A percentile compares a stretch with the other conserved stretches of the same genome.
phyloP scores from a whole-genome alignment of 2,329 filamentous ascomycete genomes.

The Xylariaceae sp. region DNA sequence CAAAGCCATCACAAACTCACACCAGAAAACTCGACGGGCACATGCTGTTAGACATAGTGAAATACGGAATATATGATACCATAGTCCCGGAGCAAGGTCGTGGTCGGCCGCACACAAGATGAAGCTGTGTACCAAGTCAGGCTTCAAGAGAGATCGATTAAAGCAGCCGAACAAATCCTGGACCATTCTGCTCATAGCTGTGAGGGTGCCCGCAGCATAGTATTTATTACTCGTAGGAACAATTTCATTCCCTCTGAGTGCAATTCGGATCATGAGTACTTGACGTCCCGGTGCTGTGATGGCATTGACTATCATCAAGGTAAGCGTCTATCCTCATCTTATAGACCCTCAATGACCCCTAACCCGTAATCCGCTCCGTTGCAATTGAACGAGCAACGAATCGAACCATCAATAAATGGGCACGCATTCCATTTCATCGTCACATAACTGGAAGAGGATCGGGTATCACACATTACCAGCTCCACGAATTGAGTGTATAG shows the following conservation, averaged over 20 bases:
- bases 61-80: constrained; percentile 25
- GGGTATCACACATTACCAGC: background rate
- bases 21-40: constrained; percentile 14
- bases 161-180: no score
- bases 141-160: constrained; percentile 5
- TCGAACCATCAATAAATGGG: background rate
- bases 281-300: no score
- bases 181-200: constrained; percentile 16
- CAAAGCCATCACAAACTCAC: constrained; percentile 18
- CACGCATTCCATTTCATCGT: background rate
- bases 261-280: no score
- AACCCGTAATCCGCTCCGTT: background rate
- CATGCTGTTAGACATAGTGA: constrained; percentile 13
- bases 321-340: background rate
- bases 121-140: constrained; percentile 18
- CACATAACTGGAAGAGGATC: background rate
- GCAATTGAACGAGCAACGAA: background rate
- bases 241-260: constrained; percentile 11
- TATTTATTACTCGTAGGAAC: constrained; percentile 2
- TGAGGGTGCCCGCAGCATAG: constrained; percentile 1
- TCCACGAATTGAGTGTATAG: background rate
- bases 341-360: background rate
- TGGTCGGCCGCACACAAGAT: constrained; percentile 18
- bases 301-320: background rate
- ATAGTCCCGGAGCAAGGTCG: constrained; percentile 16